Conservation (phyloP, 2,329 filamentous ascomycete species). For the Colletotrichum acutatum region DNA sequence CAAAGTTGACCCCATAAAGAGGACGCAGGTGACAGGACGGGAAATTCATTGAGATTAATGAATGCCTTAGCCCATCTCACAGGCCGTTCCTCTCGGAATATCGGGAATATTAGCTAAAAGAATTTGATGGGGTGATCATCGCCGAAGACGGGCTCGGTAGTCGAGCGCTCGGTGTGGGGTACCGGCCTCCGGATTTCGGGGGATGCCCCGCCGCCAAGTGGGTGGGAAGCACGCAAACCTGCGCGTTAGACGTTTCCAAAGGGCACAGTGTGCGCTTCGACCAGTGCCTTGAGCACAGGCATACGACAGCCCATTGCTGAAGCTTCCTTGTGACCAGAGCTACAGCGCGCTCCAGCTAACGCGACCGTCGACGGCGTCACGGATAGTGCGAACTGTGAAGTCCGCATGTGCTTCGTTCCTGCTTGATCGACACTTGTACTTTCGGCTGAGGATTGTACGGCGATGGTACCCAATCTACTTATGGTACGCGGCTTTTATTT, state of each 20-base stretch:
- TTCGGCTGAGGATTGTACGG: not conserved
- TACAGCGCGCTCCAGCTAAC: not conserved
- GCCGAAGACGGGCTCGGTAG: conserved; percentile 31
- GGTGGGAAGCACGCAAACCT: not conserved
- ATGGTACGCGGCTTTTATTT: not conserved
- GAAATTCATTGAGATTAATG: not conserved
- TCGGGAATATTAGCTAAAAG: conserved; percentile 29
- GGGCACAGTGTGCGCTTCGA: not conserved
- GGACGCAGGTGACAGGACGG: no score
- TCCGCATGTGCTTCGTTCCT: not conserved
- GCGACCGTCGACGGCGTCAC: not conserved
- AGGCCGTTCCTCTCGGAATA: conserved; percentile 7
- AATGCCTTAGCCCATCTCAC: not conserved
- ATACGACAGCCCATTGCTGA: no score
- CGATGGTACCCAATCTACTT: not conserved
- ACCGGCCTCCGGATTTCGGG: conserved; percentile 33
- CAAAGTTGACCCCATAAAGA: not conserved
- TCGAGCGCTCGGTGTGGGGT: conserved; percentile 28
- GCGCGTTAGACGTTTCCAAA: not conserved
- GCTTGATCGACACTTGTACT: not conserved
- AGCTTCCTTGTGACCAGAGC: conserved; percentile 7
- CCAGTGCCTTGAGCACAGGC: not conserved
- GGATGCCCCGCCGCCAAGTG: not conserved
- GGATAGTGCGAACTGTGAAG: not conserved
- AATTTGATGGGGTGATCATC: not conserved